Percentiles rank a stretch among this genome's conserved stretches.
These are phyloP conservation scores for Zymoseptoria ardabiliae DNA, from an alignment of 2,329 filamentous ascomycete genomes.

Conservation along the genomic window DNA sequence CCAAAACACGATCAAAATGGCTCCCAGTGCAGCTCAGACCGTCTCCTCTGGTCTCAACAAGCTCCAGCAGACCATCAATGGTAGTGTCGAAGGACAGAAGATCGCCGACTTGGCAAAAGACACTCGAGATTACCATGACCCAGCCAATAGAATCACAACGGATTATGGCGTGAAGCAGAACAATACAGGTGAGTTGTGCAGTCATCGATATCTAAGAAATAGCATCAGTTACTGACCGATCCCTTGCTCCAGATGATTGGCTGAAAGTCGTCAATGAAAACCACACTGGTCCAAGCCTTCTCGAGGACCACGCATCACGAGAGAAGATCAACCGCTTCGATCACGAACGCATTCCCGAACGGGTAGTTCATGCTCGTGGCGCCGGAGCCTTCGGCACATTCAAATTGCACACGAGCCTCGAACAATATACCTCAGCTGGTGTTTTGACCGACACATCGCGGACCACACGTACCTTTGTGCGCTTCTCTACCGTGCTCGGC, in stretches of 20 bases:
- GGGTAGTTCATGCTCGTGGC: constrained; percentile 61
- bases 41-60: constrained; percentile 22
- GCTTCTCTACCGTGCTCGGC: constrained; percentile 73
- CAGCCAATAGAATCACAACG: constrained; percentile 58
- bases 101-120: constrained; percentile 52
- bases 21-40: constrained; percentile 10
- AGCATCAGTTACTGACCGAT: background rate
- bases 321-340: constrained; percentile 77
- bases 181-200: constrained; percentile 42
- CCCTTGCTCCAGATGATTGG: constrained; percentile 58
- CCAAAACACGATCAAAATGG: constrained; percentile 9
- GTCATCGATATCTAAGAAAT: background rate
- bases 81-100: constrained; percentile 42
- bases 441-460: constrained; percentile 62
- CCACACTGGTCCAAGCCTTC: constrained; percentile 56
- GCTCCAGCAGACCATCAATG: constrained; percentile 27
- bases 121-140: constrained; percentile 51
- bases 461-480: constrained; percentile 60
- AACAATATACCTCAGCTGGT: constrained; percentile 56
- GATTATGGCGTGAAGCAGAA: constrained; percentile 69
- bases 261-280: constrained; percentile 57
- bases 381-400: constrained; percentile 60
- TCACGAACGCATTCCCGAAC: constrained; percentile 62
- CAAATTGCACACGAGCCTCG: constrained; percentile 55
- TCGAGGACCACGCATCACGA: constrained; percentile 65